A percentile compares a stretch with the other conserved stretches of the same genome.
phyloP scores from a whole-genome alignment of 352 stramenopile species.

The Pythium insidiosum region DNA sequence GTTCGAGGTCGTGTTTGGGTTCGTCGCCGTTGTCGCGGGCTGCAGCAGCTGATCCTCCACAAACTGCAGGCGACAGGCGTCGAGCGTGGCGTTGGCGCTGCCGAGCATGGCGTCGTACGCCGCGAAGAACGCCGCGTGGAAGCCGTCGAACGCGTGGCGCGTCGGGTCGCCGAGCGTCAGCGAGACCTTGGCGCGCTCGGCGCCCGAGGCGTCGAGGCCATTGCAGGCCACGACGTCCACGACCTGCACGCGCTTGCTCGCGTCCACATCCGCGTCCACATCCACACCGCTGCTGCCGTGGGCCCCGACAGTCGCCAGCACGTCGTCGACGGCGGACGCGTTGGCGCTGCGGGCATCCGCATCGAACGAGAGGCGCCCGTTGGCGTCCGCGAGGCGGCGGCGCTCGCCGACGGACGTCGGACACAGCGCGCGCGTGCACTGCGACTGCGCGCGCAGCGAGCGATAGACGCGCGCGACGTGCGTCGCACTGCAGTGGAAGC shows the following conservation, averaged over 20 bases:
- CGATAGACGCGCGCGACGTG: conserved; percentile 34
- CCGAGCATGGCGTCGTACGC: conserved; percentile 59
- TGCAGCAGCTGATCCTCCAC: conserved; percentile 43
- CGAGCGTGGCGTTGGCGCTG: conserved; percentile 35
- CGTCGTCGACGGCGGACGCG: conserved; percentile 17
- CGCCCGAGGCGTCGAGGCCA: background rate
- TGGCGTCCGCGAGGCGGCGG: background rate
- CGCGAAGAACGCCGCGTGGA: conserved; percentile 44
- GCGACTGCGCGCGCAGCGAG: conserved; percentile 22
- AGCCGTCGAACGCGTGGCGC: conserved; percentile 35
- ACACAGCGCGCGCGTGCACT: conserved; percentile 29
- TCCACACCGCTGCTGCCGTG: conserved; percentile 8
- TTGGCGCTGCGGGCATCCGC: conserved; percentile 1
- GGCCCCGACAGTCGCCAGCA: conserved; percentile 17
- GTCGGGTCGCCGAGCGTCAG: conserved; percentile 35
- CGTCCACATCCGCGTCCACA: background rate
- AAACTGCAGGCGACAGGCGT: conserved; percentile 64
- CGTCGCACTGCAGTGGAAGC: conserved; percentile 45
- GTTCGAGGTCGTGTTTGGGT: conserved; percentile 11
- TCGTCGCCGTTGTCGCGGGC: conserved; percentile 19
- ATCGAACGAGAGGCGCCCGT: background rate
- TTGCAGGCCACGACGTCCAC: conserved; percentile 44
- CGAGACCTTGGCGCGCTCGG: conserved; percentile 28
- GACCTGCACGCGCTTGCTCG: conserved; percentile 39
- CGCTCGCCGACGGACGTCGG: conserved; percentile 4